Conservation (phyloP, 495 filamentous ascomycete species). For the Neurospora cerealis region DNA sequence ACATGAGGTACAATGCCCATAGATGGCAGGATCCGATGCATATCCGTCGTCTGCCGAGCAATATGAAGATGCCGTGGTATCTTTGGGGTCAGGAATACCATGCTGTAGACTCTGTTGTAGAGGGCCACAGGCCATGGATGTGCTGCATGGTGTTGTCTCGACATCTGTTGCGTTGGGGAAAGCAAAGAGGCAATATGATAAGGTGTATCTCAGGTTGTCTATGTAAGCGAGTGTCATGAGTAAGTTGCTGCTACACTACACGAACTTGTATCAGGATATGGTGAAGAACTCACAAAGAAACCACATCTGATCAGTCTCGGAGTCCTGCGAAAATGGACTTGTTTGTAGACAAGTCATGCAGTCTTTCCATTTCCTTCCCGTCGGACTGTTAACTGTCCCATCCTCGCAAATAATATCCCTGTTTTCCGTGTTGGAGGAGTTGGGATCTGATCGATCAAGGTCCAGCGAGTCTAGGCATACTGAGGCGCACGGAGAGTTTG, state of each 20-base stretch:
- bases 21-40: constrained; percentile 14
- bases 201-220: constrained; percentile 39
- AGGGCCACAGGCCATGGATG: constrained; percentile 29
- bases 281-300: constrained; percentile 36
- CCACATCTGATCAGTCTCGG: constrained; percentile 40
- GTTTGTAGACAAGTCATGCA: constrained; percentile 43
- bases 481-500: constrained; percentile 41
- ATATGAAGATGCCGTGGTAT: constrained; percentile 27
- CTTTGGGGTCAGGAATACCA: constrained; percentile 21
- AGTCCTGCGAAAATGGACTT: constrained; percentile 32
- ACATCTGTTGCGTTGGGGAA: constrained; percentile 33
- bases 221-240: neutral
- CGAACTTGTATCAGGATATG: neutral
- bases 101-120: constrained; percentile 22
- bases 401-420: constrained; percentile 40
- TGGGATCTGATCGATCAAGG: constrained; percentile 33
- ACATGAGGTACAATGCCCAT: constrained; percentile 28
- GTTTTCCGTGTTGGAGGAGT: constrained; percentile 32
- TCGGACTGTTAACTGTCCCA: constrained; percentile 12
- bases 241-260: neutral
- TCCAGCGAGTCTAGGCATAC: constrained; percentile 30
- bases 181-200: constrained; percentile 35
- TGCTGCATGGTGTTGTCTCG: constrained; percentile 31
- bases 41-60: constrained; percentile 23
- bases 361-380: constrained; percentile 34